A percentile compares a stretch with the other conserved stretches of the same genome.
Conservation (phyloP, 1,284 basidiomycete genomes). For the Volvariella volvacea region DNA sequence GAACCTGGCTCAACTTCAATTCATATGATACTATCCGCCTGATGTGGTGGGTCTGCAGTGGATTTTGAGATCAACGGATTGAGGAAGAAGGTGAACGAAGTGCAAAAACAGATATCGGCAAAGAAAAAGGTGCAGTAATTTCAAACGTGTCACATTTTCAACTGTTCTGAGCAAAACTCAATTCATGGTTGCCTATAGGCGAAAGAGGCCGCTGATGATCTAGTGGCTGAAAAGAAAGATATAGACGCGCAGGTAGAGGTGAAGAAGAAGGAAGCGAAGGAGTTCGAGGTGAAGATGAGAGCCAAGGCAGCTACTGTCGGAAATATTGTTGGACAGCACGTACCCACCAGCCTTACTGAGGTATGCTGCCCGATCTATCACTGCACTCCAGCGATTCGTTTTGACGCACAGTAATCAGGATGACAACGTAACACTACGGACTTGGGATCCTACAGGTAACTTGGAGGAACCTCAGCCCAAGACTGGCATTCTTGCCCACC, state of each 20-base stretch:
- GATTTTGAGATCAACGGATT: conserved; percentile 79
- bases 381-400: too few relatives aligned
- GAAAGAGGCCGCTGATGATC: conserved; percentile 86
- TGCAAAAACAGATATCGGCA: conserved; percentile 90
- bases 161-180: conserved; percentile 5
- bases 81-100: conserved; percentile 80
- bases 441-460: conserved; percentile 85
- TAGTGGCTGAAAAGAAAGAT: conserved; percentile 74
- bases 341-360: conserved; percentile 86
- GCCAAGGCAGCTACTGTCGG: conserved; percentile 80
- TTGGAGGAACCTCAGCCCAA: conserved; percentile 47
- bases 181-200: conserved; percentile 44
- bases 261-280: conserved; percentile 70
- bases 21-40: not conserved
- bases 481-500: conserved; percentile 85
- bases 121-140: conserved; percentile 78
- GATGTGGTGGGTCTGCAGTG: conserved; percentile 39
- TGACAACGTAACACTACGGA: conserved; percentile 79
- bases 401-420: conserved; percentile 47
- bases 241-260: conserved; percentile 77
- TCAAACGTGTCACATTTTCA: not conserved
- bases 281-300: conserved; percentile 76
- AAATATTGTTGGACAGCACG: conserved; percentile 87
- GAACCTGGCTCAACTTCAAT: not conserved
- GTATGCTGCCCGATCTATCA: conserved; percentile 32